These are phyloP conservation scores for Peronosclerospora sorghi DNA, from an alignment of 352 stramenopile species.

Conservation along the genomic window DNA sequence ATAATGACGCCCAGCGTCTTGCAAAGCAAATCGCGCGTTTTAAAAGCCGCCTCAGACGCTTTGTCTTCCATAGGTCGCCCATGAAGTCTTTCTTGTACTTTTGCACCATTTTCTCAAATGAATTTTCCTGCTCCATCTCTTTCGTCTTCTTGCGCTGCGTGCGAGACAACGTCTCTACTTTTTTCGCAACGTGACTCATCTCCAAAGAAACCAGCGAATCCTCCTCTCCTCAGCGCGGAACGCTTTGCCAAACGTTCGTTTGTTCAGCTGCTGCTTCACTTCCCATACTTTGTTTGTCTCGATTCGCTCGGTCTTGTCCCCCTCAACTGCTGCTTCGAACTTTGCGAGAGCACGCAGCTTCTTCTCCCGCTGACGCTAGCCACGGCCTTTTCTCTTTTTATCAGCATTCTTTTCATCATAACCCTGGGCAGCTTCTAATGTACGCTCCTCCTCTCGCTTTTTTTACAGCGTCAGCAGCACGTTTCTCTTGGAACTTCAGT, in stretches of 20 bases:
- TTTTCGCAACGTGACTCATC: conserved; percentile 13
- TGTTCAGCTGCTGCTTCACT: conserved; percentile 26
- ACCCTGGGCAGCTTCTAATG: conserved; percentile 50
- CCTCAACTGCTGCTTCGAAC: conserved; percentile 8
- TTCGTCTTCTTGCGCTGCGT: conserved; percentile 58
- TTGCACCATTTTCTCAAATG: conserved; percentile 65
- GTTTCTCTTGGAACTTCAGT: conserved; percentile 76
- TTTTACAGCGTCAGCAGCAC: conserved; percentile 51
- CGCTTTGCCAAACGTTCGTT: conserved; percentile 25
- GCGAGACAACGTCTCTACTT: conserved; percentile 39
- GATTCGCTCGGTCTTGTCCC: conserved; percentile 20
- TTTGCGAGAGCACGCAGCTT: conserved; percentile 35
- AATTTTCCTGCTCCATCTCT: conserved; percentile 44
- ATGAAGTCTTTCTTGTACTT: conserved; percentile 84
- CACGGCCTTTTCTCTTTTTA: conserved; percentile 52
- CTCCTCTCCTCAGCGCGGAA: conserved; percentile 11
- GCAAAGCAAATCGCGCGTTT: no score
- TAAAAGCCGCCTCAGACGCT: no score
- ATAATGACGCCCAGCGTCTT: no score
- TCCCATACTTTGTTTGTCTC: conserved; percentile 24
- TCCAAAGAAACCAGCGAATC: conserved; percentile 17
- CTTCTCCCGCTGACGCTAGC: conserved; percentile 62
- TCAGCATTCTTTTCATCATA: conserved; percentile 24
- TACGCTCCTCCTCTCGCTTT: conserved; percentile 54
- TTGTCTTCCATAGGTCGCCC: no score